Conservation (phyloP, 192 early-diverging fungal species). For the Coemansia sp. region DNA sequence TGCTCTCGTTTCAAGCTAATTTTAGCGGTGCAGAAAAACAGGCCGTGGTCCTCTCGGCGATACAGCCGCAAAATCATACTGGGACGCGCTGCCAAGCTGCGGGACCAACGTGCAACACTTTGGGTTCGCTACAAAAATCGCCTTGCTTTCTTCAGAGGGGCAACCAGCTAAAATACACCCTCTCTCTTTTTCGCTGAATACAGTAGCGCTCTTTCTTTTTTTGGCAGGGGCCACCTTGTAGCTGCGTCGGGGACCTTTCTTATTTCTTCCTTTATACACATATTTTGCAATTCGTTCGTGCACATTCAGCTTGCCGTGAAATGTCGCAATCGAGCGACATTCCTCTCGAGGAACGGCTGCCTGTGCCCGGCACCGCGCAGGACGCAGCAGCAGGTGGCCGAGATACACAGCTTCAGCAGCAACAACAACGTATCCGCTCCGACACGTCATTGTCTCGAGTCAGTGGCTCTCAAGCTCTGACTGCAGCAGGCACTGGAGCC, state of each 20-base stretch:
- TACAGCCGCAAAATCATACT: conserved; percentile 3
- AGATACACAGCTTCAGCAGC: conserved; percentile 1
- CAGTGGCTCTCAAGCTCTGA: background rate
- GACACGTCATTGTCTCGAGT: background rate
- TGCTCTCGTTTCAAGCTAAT: conserved; percentile 1
- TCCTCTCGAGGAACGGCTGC: conserved; percentile 18
- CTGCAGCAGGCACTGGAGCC: background rate
- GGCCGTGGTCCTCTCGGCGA: conserved; percentile 1
- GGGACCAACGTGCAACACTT: background rate
- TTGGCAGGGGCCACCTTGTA: conserved; percentile 1
- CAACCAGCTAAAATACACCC: background rate
- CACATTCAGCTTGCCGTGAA: background rate
- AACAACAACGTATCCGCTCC: background rate
- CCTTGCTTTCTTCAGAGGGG: background rate
- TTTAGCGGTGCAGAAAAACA: conserved; percentile 8
- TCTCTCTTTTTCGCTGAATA: background rate
- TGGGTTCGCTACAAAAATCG: background rate
- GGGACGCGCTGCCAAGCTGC: background rate
- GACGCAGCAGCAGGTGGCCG: conserved; percentile 6
- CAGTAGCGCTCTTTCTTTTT: background rate
- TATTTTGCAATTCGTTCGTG: background rate
- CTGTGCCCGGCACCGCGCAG: conserved; percentile 8
- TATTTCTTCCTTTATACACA: background rate
- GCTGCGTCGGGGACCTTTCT: background rate
- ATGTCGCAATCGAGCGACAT: conserved; percentile 39